Conservation (phyloP, 805 yeast species). For the Monosporozyma siamensis region DNA sequence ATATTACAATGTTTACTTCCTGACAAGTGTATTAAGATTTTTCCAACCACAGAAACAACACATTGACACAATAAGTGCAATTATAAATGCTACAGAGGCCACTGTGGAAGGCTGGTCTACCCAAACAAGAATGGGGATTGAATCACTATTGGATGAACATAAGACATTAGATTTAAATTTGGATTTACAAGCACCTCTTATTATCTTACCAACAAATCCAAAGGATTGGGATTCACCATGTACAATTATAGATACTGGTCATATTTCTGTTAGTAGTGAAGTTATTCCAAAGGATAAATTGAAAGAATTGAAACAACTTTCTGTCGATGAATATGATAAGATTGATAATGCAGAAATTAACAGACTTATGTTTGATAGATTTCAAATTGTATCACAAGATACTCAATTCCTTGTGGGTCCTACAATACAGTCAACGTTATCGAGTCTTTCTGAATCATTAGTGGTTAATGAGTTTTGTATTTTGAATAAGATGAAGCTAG, state of each 20-base stretch:
- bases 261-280: conserved; percentile 74
- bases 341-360: conserved; percentile 40
- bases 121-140: conserved; percentile 85
- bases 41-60: conserved; percentile 84
- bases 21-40: conserved; percentile 64
- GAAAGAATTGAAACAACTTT: conserved; percentile 57
- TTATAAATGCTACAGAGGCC: conserved; percentile 90
- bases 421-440: conserved; percentile 65
- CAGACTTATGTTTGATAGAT: conserved; percentile 82
- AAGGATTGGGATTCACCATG: conserved; percentile 77
- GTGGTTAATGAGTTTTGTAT: conserved; percentile 41
- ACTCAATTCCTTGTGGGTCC: conserved; percentile 87
- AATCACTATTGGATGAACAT: conserved; percentile 90
- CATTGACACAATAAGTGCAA: conserved; percentile 78
- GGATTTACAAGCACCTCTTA: conserved; percentile 89
- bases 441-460: conserved; percentile 46
- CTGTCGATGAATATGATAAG: conserved; percentile 61
- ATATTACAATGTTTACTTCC: conserved; percentile 75
- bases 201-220: conserved; percentile 78
- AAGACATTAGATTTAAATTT: conserved; percentile 77
- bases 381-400: conserved; percentile 64
- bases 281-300: conserved; percentile 62
- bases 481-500: conserved; percentile 66
- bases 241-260: conserved; percentile 91
- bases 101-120: conserved; percentile 85